Evolutionary conservation across 2,329 filamentous ascomycete genomes (phyloP).

Genomic region (Calonectria crousiana): DNA sequence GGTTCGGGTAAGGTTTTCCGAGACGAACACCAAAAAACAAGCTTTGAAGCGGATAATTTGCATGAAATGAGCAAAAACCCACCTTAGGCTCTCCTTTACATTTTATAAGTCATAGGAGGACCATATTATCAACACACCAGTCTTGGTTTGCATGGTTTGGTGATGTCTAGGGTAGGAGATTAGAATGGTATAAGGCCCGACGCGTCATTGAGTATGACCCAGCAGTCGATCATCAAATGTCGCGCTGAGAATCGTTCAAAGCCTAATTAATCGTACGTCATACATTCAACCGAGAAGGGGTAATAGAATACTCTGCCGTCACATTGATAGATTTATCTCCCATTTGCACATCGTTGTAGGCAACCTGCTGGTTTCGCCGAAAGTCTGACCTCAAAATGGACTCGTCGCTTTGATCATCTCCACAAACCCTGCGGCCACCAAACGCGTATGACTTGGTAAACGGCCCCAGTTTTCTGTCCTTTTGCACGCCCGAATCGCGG

Average conservation of each 20-base stretch:
- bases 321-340: constrained; percentile 7
- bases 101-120: neutral
- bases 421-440: neutral
- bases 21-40: neutral
- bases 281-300: constrained; percentile 4
- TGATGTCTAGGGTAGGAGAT: neutral
- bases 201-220: no score
- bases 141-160: neutral
- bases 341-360: neutral
- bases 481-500: constrained; percentile 19
- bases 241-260: no score
- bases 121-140: neutral
- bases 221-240: neutral
- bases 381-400: constrained; percentile 37
- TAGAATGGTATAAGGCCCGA: no score
- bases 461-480: constrained; percentile 24
- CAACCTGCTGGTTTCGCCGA: constrained; percentile 21
- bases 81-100: neutral
- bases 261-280: neutral
- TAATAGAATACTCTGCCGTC: neutral
- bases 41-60: neutral
- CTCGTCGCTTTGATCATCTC: constrained; percentile 37
- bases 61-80: neutral
- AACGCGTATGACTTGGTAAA: constrained; percentile 28
- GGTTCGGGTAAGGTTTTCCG: neutral